Conservation (phyloP, 2,329 filamentous ascomycete species). For the Venturia effusa region DNA sequence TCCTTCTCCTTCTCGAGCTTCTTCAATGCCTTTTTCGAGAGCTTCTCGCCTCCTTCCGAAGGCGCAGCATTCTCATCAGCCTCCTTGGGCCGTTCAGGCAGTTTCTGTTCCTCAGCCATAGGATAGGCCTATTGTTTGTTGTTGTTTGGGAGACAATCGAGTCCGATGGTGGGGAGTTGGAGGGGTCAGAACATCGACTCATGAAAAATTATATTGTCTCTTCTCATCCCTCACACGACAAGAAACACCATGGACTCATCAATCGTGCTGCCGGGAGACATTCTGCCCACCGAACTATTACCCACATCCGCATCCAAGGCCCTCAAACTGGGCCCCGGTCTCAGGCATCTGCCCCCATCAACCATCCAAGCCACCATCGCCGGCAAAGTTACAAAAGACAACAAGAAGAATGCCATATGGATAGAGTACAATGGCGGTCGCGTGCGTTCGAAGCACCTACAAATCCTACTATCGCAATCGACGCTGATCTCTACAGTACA, state of each 20-base stretch:
- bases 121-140: not conserved
- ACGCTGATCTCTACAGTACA: slow-evolving; percentile 49
- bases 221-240: not conserved
- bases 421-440: slow-evolving; percentile 61
- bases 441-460: slow-evolving; percentile 33
- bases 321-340: slow-evolving; percentile 71
- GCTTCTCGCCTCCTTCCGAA: slow-evolving; percentile 11
- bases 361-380: slow-evolving; percentile 59
- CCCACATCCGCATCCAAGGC: slow-evolving; percentile 55
- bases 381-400: slow-evolving; percentile 56
- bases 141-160: not conserved
- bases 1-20: slow-evolving; percentile 32
- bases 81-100: slow-evolving; percentile 13
- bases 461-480: slow-evolving; percentile 19
- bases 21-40: slow-evolving; percentile 31
- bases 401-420: slow-evolving; percentile 66
- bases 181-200: not conserved
- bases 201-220: slow-evolving; percentile 6
- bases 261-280: slow-evolving; percentile 68
- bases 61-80: slow-evolving; percentile 6
- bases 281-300: slow-evolving; percentile 53
- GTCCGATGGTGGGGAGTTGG: not conserved
- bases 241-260: slow-evolving; percentile 3
- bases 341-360: slow-evolving; percentile 70
- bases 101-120: slow-evolving; percentile 11